Evolutionary conservation across 345 rosid species (phyloP), one percentile per base, ranked within the genome.

Genomic region (Lumnitzera racemosa): DNA sequence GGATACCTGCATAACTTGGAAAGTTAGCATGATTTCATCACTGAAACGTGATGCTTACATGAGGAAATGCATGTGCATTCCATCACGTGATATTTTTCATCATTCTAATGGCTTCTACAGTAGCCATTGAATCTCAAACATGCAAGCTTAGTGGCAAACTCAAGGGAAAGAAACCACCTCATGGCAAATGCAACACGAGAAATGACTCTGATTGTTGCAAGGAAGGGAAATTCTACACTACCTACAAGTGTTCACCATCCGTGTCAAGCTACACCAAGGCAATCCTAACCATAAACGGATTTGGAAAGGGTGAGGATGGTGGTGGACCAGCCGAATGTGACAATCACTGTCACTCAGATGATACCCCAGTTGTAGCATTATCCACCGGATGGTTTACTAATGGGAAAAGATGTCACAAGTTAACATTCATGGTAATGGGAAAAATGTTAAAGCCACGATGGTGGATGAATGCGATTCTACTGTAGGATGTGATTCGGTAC

Each of bases 151-250:
- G 76, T 47, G 73, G 76, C 15, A 62, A 56, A 27, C 49, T 70
- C 49, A 60, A 52, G 51, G 78, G 76, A 13, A 75, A 52, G 49
- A 62, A 68, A 15, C 58, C 77, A 0, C 68, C 74, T 51, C 64
- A 79, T 1, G 60, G 67, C 7, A 36, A 78, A 49, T 67, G 83
- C 56, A 75, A 53, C 72, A 59, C n/a, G 4, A 67, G 71, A 23
- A 52, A 70, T 24, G 64, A 58, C 55, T 55, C 70, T 2, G 76
- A 65, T 12, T 77, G 80, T 46, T 77, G 76, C 51, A 29, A 25
- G 11, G 49, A 71, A 16, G 72, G 76, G 53, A 63, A 66, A 31
- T 46, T 11, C 12, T 24, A 50, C 31, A 4, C 46, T 46, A 60
- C 63, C 61, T 59, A 49, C 61, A 50, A 51, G 23, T 67, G 71